Percentiles rank a stretch among this genome's conserved stretches.
Conservation (phyloP, 768 basidiomycete genomes). For the Tylopilus sp. region DNA sequence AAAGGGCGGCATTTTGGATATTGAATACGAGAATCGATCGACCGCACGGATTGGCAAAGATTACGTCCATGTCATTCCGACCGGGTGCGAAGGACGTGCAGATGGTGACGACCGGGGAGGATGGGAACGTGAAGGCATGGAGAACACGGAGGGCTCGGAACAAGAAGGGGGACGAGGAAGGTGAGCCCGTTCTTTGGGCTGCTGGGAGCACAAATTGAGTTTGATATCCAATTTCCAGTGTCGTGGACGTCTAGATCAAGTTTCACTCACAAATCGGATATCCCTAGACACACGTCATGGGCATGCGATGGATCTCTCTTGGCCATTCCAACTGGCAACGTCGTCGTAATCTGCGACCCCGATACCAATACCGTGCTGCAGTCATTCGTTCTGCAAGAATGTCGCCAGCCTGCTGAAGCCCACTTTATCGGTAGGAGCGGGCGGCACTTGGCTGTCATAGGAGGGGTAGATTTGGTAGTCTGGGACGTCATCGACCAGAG, state of each 20-base stretch:
- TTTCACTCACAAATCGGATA: slow-evolving; percentile 62
- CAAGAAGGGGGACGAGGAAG: slow-evolving; percentile 48
- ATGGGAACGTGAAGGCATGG: slow-evolving; percentile 82
- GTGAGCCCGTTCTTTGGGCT: slow-evolving; percentile 34
- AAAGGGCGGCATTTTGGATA: slow-evolving; percentile 55
- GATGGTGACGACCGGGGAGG: slow-evolving; percentile 72
- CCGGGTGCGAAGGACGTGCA: slow-evolving; percentile 40
- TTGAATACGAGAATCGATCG: slow-evolving; percentile 88
- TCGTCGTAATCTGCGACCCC: slow-evolving; percentile 75
- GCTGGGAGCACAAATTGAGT: neutral
- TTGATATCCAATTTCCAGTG: slow-evolving; percentile 16
- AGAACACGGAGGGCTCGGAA: slow-evolving; percentile 46
- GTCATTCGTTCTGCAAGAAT: slow-evolving; percentile 57
- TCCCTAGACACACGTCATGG: slow-evolving; percentile 68
- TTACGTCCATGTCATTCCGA: slow-evolving; percentile 70
- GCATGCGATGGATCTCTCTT: slow-evolving; percentile 85
- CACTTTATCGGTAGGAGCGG: slow-evolving; percentile 70
- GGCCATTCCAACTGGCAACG: slow-evolving; percentile 63
- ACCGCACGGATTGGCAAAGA: slow-evolving; percentile 68
- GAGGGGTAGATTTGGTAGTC: slow-evolving; percentile 48
- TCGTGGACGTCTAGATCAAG: slow-evolving; percentile 82
- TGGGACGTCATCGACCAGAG: slow-evolving; percentile 70
- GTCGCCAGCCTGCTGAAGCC: slow-evolving; percentile 39
- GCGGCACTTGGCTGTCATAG: slow-evolving; percentile 62
- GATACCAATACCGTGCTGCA: slow-evolving; percentile 55